These are phyloP conservation scores for Hanseniaspora uvarum DNA, from an alignment of 1,139 yeast species.

Conservation along the genomic window DNA sequence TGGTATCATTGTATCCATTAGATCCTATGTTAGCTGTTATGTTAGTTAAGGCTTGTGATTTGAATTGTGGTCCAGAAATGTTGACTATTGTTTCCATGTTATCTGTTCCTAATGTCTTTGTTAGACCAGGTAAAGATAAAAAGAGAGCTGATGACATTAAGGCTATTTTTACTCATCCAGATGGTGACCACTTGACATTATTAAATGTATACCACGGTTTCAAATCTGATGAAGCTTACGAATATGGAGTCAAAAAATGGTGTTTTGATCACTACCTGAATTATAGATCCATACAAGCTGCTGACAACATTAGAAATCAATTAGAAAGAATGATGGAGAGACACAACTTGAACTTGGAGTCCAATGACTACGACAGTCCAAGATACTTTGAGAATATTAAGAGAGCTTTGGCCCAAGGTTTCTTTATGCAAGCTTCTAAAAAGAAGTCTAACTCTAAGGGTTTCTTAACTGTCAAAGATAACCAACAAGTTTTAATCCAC, in stretches of 20 bases:
- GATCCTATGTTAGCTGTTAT: slow-evolving; percentile 94
- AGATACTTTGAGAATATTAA: slow-evolving; percentile 64
- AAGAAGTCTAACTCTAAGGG: slow-evolving; percentile 64
- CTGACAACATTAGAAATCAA: slow-evolving; percentile 77
- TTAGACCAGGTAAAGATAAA: slow-evolving; percentile 80
- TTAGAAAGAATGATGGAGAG: slow-evolving; percentile 73
- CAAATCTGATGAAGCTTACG: slow-evolving; percentile 57
- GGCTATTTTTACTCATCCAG: slow-evolving; percentile 78
- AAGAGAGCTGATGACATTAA: slow-evolving; percentile 90
- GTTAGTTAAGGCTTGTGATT: slow-evolving; percentile 78
- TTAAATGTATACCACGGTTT: slow-evolving; percentile 83
- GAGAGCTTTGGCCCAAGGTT: slow-evolving; percentile 83
- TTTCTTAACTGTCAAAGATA: slow-evolving; percentile 83
- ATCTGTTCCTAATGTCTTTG: slow-evolving; percentile 88
- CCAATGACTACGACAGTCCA: slow-evolving; percentile 61
- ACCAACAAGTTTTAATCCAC: slow-evolving; percentile 87
- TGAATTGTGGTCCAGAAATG: slow-evolving; percentile 78
- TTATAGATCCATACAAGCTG: slow-evolving; percentile 70
- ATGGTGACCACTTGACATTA: slow-evolving; percentile 88
- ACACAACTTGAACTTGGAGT: slow-evolving; percentile 59
- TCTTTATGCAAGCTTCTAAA: slow-evolving; percentile 97
- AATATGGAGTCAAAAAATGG: slow-evolving; percentile 62
- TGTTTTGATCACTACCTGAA: slow-evolving; percentile 83
- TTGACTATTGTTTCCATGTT: slow-evolving; percentile 80
- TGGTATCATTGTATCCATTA: slow-evolving; percentile 86